A percentile compares a stretch with the other conserved stretches of the same genome.
Conservation (phyloP, 805 yeast genomes). For the Yarrowia sp. region DNA sequence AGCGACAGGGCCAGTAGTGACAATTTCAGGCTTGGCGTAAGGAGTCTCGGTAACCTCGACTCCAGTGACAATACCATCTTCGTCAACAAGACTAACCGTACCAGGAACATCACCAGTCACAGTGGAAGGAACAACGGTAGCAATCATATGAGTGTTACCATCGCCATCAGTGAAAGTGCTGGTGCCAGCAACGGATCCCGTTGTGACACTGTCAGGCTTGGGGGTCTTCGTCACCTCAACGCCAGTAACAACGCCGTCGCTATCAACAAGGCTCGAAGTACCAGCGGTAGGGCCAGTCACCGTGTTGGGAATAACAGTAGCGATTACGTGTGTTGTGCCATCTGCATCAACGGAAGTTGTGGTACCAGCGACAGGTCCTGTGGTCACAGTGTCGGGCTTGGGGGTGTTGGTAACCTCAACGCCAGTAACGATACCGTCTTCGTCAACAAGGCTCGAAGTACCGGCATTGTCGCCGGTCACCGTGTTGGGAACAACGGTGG, state of each 20-base stretch:
- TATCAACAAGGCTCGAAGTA: no score
- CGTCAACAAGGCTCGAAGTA: not conserved
- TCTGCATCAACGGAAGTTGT: not conserved
- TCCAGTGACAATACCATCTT: not conserved
- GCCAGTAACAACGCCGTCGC: not conserved
- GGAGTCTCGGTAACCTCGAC: not conserved
- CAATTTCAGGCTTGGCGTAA: not conserved
- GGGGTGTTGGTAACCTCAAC: not conserved
- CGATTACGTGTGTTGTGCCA: not conserved
- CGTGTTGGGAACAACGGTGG: not conserved
- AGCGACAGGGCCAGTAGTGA: not conserved
- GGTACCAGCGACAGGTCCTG: not conserved
- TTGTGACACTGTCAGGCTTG: not conserved
- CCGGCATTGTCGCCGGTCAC: not conserved
- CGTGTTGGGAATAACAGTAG: not conserved
- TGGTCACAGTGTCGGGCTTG: not conserved
- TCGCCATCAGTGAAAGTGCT: not conserved
- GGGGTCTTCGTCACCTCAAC: not conserved
- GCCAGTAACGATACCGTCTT: not conserved
- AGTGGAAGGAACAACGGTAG: not conserved
- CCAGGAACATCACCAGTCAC: not conserved
- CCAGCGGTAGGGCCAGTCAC: not conserved
- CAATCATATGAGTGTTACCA: not conserved
- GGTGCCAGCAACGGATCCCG: not conserved
- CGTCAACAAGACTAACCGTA: not conserved